Evolutionary conservation across 768 basidiomycete genomes (phyloP).

Genomic region (Mycena pura): DNA sequence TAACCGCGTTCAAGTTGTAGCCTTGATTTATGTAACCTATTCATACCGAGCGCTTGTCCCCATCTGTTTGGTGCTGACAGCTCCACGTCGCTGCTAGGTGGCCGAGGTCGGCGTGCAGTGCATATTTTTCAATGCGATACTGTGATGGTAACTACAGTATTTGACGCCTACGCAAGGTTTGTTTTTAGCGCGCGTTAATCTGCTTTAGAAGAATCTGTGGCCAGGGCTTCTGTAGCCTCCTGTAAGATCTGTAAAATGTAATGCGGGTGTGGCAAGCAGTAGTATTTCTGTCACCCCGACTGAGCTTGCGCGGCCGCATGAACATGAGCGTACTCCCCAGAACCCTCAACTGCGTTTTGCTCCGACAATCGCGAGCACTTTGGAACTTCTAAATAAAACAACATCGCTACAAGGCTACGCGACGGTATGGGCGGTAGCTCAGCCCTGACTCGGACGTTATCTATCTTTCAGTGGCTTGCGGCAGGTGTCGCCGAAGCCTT

Average conservation of each 20-base stretch:
- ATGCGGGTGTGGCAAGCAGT: not conserved
- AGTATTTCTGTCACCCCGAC: not conserved
- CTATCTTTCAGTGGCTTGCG: conserved; percentile 2
- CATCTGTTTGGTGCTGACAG: too few species aligned
- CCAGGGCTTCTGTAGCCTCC: not conserved
- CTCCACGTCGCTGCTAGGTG: too few species aligned
- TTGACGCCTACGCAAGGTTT: conserved; percentile 2
- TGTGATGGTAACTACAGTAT: too few species aligned
- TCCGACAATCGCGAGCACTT: not conserved
- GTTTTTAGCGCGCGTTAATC: not conserved
- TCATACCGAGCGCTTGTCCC: too few species aligned
- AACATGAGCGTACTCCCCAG: not conserved
- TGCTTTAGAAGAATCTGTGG: not conserved
- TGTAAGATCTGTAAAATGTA: not conserved
- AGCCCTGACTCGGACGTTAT: not conserved
- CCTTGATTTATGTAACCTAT: too few species aligned
- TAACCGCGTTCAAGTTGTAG: too few species aligned
- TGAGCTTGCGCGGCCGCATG: not conserved
- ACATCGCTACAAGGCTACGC: conserved; percentile 1
- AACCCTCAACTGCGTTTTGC: not conserved
- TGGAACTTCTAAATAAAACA: not conserved
- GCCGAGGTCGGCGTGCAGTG: too few species aligned
- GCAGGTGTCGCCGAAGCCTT: conserved; percentile 1
- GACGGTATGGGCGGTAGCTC: not conserved
- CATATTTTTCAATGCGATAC: too few species aligned